These are phyloP conservation scores for Elsinoe batatas DNA, from an alignment of 2,329 filamentous ascomycete species.

Conservation along the genomic window DNA sequence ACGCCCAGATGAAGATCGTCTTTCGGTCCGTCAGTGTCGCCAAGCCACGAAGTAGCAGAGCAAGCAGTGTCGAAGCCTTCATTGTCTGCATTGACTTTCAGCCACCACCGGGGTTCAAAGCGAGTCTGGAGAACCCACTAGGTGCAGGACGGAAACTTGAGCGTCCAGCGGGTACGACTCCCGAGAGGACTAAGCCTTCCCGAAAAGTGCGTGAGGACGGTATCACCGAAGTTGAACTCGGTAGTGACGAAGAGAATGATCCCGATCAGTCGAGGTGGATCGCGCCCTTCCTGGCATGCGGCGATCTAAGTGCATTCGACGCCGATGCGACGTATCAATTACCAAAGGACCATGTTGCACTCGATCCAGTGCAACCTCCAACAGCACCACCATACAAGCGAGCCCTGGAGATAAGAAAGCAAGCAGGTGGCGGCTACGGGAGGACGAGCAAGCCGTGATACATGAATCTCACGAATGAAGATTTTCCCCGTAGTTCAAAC, in stretches of 20 bases:
- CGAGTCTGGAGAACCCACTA: constrained; percentile 65
- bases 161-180: constrained; percentile 1
- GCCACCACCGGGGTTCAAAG: constrained; percentile 65
- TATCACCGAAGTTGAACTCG: constrained; percentile 37
- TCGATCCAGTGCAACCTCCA: constrained; percentile 89
- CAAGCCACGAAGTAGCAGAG: constrained; percentile 88
- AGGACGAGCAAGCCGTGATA: constrained; percentile 46
- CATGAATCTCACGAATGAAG: too few species aligned
- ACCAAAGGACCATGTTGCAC: constrained; percentile 72
- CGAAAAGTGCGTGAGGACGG: constrained; percentile 36
- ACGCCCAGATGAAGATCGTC: constrained; percentile 84
- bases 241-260: constrained; percentile 33
- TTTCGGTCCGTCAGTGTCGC: constrained; percentile 82
- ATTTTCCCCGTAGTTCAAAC: background rate
- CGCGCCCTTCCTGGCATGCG: constrained; percentile 92
- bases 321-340: constrained; percentile 90
- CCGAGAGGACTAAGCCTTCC: constrained; percentile 19
- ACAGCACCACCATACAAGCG: constrained; percentile 92
- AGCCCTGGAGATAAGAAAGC: constrained; percentile 73
- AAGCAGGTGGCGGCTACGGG: constrained; percentile 65
- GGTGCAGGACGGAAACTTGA: constrained; percentile 52
- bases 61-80: constrained; percentile 93
- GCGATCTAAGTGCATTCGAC: constrained; percentile 88
- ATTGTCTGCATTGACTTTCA: constrained; percentile 87
- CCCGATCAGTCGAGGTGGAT: constrained; percentile 61